Base-by-base conservation (phyloP, 1,284 basidiomycete species). In the Grifola frondosa region DNA sequence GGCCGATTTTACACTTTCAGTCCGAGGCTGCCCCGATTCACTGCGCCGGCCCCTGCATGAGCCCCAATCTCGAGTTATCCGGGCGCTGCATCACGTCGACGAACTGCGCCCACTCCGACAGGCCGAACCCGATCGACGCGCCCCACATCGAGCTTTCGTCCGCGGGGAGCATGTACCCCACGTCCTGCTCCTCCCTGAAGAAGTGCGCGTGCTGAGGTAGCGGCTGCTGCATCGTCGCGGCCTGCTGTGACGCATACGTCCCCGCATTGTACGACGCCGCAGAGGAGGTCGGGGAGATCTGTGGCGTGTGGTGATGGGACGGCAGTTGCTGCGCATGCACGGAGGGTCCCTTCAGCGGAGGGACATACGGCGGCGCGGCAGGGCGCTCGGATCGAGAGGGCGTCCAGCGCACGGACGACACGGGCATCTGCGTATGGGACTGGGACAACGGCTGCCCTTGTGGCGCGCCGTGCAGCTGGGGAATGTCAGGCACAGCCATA, bases 11-110 rank as follows among this genome's bases (percentile, higher is more conserved):
- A n/a, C n/a, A n/a, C n/a, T n/a, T n/a, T n/a, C n/a, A n/a, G n/a
- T n/a, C n/a, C n/a, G n/a, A n/a, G n/a, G n/a, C n/a, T n/a, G n/a
- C n/a, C n/a, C n/a, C n/a, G n/a, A n/a, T n/a, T 41, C 39, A 48
- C 21, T 42, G 51, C 40, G 45, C n/a, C 39, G 45, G 48, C 19
- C 50, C 47, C 21, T 28, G 46, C 15, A 46, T 48, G 35, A 50
- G 41, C 33, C 28, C 32, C 13, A 26, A 28, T 16, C 33, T 29
- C 33, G 50, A 53, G 43, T 47, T 49, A 40, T 57, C 56, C 31
- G 70, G 63, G 9, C 67, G 64, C 52, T 71, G 70, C 63, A 74
- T 69, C 25, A 66, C 72, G 47, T 73, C 65, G 49, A 75, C 58
- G 50, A 77, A 75, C 46, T 66, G 66, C 39, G 65, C 58, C 74